These are phyloP conservation scores for Fusarium beomiforme DNA, from an alignment of 2,329 filamentous ascomycete genomes.

Conservation along the genomic window DNA sequence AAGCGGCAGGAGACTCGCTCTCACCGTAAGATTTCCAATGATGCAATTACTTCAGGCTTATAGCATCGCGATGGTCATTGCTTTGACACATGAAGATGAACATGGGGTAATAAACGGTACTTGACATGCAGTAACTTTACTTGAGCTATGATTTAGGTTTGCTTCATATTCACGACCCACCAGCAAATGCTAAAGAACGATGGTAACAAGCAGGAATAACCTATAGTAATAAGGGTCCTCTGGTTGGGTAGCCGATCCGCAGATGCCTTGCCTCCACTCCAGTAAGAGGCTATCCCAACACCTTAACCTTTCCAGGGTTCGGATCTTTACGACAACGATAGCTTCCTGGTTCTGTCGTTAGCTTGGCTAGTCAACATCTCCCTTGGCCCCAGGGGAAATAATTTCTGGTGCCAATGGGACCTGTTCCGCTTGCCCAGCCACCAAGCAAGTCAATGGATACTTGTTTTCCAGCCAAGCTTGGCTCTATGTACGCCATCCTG, in stretches of 20 bases:
- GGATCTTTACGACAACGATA: slow-evolving; percentile 7
- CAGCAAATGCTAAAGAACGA: neutral
- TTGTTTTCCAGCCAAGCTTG: slow-evolving; percentile 30
- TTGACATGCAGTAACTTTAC: neutral
- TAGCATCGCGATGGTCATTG: slow-evolving; percentile 4
- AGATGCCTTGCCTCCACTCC: slow-evolving; percentile 3
- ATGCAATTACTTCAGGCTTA: slow-evolving; percentile 11
- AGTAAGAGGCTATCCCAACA: slow-evolving; percentile 7
- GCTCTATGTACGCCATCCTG: slow-evolving; percentile 25
- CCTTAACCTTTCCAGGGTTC: slow-evolving; percentile 3
- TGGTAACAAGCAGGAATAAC: slow-evolving; percentile 19
- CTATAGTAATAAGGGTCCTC: slow-evolving; percentile 38
- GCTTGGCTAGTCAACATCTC: neutral
- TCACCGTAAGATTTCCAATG: slow-evolving; percentile 15
- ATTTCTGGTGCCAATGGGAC: slow-evolving; percentile 14
- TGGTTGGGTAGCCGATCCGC: slow-evolving; percentile 34
- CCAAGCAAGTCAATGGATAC: slow-evolving; percentile 2
- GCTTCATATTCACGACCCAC: slow-evolving; percentile 6
- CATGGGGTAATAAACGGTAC: neutral
- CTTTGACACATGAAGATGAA: neutral
- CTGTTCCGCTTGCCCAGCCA: slow-evolving; percentile 16
- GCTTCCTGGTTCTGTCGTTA: slow-evolving; percentile 5
- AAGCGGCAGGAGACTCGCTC: neutral
- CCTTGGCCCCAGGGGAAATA: slow-evolving; percentile 17
- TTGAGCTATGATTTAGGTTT: slow-evolving; percentile 1